Evolutionary conservation across 2,329 filamentous ascomycete genomes (phyloP).

Genomic region (Alternaria ethzedia): DNA sequence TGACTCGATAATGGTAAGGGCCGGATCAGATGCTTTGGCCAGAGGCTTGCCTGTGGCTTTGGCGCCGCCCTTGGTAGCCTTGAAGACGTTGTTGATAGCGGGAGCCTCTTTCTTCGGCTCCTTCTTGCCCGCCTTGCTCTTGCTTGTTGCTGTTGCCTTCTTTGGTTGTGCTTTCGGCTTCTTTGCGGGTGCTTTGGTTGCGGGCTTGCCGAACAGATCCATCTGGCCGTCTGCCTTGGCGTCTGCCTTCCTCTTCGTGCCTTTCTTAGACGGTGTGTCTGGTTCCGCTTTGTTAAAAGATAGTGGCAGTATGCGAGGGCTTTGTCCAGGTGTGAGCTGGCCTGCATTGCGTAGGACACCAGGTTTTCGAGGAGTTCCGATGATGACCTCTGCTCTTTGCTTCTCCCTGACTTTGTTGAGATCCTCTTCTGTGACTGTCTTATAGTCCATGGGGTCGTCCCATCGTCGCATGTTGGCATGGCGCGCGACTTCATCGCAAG

Average conservation of each 20-base stretch:
- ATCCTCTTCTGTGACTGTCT: constrained; percentile 45
- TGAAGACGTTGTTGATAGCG: constrained; percentile 39
- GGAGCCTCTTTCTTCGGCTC: constrained; percentile 28
- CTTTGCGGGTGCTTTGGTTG: constrained; percentile 32
- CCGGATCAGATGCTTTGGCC: constrained; percentile 11
- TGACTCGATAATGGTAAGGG: constrained; percentile 10
- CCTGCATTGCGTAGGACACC: constrained; percentile 37
- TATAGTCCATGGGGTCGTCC: constrained; percentile 56
- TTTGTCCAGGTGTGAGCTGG: constrained; percentile 46
- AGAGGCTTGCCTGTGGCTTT: constrained; percentile 19
- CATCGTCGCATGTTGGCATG: constrained; percentile 68
- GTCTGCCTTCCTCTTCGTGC: constrained; percentile 40
- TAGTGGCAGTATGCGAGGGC: constrained; percentile 40
- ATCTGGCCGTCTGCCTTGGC: constrained; percentile 33
- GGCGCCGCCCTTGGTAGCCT: constrained; percentile 33
- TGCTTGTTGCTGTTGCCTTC: constrained; percentile 32
- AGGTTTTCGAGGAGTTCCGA: constrained; percentile 42
- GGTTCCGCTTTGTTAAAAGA: constrained; percentile 31
- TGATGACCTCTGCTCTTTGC: constrained; percentile 41
- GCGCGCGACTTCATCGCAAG: constrained; percentile 85
- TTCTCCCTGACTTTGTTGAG: constrained; percentile 39
- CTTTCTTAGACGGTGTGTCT: constrained; percentile 41
- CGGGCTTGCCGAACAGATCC: constrained; percentile 28
- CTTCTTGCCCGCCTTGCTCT: constrained; percentile 34
- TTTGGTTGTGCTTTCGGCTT: constrained; percentile 35